Base-by-base conservation (phyloP, 345 rosid species). In the Litchi chinensis region DNA sequence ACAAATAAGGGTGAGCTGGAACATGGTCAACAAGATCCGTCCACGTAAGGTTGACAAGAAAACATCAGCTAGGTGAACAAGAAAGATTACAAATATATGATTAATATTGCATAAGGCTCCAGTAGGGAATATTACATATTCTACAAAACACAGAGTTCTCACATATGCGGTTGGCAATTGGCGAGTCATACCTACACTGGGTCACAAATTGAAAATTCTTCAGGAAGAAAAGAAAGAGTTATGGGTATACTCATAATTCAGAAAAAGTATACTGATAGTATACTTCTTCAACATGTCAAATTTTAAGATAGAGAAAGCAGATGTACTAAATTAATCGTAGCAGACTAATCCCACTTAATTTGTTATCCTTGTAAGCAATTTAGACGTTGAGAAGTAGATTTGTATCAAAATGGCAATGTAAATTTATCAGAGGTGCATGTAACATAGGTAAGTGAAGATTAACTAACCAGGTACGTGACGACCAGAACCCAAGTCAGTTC, bases 401-500 rank as follows among this genome's bases (percentile, higher is more conserved):
- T 64, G 13, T 15, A 13, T 59, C 62, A 32, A 28, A 32, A 76
- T 46, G 32, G 22, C 13, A 43, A 68, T 52, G 73, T 50, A 77
- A 39, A 66, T 50, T 19, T 64, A 24, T 37, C 44, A 26, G 52
- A 24, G 50, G 22, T 41, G 65, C 48, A 8, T 26, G 37, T 62
- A 39, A 74, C 13, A 21, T 56, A 22, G 41, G 68, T 65, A 84
- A 79, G 73, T 18, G 37, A 62, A 37, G 69, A 28, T 73, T 64
- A 85, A 81, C 83, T 87, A 80, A 94, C 93, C 93, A 8, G 93
- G 94, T 65, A 94, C 95, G 73, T 85, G 92, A 76, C 87, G 85
- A 75, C 90, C 91, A 62, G 97, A 88, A 19, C 95, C 91, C 84
- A 93, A 77, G 84, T 93, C 95, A 0, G 95, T 89, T 80, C 95